Base-by-base conservation (phyloP, 208 protist genomes). In the Vickermania ingenoplastis region DNA sequence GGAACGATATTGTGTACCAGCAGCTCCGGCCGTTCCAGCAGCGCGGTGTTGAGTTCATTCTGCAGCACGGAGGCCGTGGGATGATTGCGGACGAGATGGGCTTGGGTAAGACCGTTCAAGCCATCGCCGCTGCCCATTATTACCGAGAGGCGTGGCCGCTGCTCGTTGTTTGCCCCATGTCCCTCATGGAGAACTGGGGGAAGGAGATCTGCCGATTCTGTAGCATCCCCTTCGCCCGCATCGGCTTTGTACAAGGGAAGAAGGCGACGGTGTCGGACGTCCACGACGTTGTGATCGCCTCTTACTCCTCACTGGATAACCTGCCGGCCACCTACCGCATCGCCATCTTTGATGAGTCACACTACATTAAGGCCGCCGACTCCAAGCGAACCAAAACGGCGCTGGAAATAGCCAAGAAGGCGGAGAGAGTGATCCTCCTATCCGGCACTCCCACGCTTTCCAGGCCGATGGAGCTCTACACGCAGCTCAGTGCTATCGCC, bases 51-150 rank as follows among this genome's bases (percentile, higher is more conserved):
- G 76, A 77, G 17, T 96, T 92, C 63, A 69, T 92, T 23, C 59
- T 95, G 30, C 52, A 57, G 17, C 83, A 77, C 65, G 71, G 81
- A 53, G 93, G 91, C 2, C 87, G 83, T 41, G 89, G 79, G n/a
- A 86, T 96, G 72, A 92, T 97, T 52, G 92, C 87, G 36, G 97
- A 99, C 61, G 96, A 98, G 60, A 98, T 98, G 95, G 97, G 97
- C 2, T 70, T 99, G 21, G 97, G 97, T 27, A 99, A 99, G 67
- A 98, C 97, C 7, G 71, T 98, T 27, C 94, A 98, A 78, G 89
- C 95, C 4, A 95, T 99, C 31, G 91, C 94, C 0, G 67, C 97
- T 13, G 75, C 91, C 0, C 79, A 87, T 49, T 91, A 93, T 66
- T 99, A 97, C 73, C 64, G 77, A 0, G 41, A 79, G 14, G 91